A percentile compares a stretch with the other conserved stretches of the same genome.
Evolutionary conservation across 306 rosid genomes (phyloP).

Genomic region (Luffa acutangula): DNA sequence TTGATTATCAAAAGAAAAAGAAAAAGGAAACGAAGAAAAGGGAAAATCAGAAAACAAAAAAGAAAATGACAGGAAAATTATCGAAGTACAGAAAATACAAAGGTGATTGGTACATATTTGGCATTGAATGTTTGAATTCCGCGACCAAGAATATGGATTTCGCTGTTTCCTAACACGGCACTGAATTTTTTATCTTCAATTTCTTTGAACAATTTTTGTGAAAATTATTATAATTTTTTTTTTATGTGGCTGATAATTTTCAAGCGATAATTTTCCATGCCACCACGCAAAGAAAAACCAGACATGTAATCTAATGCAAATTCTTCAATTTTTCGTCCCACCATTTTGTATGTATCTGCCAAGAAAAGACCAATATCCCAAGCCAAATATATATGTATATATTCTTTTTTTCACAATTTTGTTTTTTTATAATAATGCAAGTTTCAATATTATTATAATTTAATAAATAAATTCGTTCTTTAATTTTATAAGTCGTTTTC

Average conservation of each 20-base stretch:
- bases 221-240: neutral
- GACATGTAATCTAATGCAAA: neutral
- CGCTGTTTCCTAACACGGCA: slow-evolving; percentile 3
- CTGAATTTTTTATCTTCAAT: neutral
- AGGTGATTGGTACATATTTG: neutral
- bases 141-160: neutral
- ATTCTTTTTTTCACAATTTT: neutral
- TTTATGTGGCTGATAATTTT: neutral
- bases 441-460: neutral
- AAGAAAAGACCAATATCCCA: neutral
- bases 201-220: neutral
- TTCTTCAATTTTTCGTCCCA: neutral
- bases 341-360: neutral
- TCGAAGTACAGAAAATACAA: neutral
- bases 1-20: too few species aligned
- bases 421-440: neutral
- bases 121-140: slow-evolving; percentile 1
- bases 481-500: neutral
- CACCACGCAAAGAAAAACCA: neutral
- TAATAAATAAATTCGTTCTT: neutral
- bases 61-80: neutral
- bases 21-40: too few species aligned
- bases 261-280: neutral
- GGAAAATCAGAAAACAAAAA: neutral
- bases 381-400: neutral